Evolutionary conservation across 257 asterid genomes (phyloP).

Genomic region (Petrea volubilis): DNA sequence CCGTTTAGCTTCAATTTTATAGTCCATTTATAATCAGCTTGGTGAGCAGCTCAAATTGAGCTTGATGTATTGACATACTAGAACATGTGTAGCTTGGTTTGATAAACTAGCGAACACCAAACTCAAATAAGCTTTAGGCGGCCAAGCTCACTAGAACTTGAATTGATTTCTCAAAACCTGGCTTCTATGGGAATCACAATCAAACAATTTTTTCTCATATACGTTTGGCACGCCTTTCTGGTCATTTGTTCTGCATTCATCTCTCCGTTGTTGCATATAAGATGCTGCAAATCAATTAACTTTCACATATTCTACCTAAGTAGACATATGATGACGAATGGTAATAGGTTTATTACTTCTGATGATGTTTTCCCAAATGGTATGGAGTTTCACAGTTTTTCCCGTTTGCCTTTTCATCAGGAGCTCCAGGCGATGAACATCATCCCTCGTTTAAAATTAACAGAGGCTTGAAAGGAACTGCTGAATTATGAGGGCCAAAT

Average conservation of each 20-base stretch:
- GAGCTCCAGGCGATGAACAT: constrained; percentile 61
- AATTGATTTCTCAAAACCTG: too few relatives aligned
- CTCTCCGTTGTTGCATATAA: too few relatives aligned
- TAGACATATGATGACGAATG: not conserved
- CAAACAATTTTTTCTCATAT: too few relatives aligned
- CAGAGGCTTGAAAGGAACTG: constrained; percentile 31
- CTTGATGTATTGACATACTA: too few relatives aligned
- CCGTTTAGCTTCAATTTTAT: not conserved
- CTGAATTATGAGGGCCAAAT: too few relatives aligned
- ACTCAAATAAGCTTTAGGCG: not conserved
- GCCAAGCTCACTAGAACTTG: not conserved
- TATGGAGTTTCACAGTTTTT: not conserved
- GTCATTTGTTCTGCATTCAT: not conserved
- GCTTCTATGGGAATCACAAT: not conserved
- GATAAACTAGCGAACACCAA: too few relatives aligned
- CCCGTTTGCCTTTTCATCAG: constrained; percentile 22
- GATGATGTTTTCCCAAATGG: not conserved
- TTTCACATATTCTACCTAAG: not conserved
- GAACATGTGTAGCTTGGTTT: not conserved
- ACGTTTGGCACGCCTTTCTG: too few relatives aligned
- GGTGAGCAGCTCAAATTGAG: not conserved
- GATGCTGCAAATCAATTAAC: not conserved
- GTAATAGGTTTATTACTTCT: not conserved
- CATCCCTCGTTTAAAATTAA: constrained; percentile 44
- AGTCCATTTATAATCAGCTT: not conserved